These are phyloP conservation scores for Melocanna baccifera DNA, from an alignment of 176 grass and related monocot species.

Conservation along the genomic window DNA sequence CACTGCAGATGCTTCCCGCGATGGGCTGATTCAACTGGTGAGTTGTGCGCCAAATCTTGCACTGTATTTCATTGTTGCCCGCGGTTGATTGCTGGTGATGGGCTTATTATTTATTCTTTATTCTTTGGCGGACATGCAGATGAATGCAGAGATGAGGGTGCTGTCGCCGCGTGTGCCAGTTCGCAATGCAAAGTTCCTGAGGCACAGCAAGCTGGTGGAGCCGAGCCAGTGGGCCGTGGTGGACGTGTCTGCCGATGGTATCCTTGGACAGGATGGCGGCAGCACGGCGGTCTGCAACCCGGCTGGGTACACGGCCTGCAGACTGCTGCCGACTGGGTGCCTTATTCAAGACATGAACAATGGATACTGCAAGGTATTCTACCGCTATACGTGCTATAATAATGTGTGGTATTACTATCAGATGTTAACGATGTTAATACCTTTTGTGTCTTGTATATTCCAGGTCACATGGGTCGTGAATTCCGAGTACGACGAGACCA, in stretches of 20 bases:
- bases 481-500: conserved; percentile 17
- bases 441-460: not conserved
- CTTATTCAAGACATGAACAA: conserved; percentile 19
- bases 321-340: conserved; percentile 41
- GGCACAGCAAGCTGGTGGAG: conserved; percentile 30
- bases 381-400: not conserved
- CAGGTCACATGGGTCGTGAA: conserved; percentile 56
- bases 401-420: not conserved
- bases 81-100: not conserved
- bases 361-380: conserved; percentile 38
- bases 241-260: conserved; percentile 48
- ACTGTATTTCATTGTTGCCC: not conserved
- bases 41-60: not conserved
- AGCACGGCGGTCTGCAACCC: not conserved
- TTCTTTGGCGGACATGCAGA: conserved; percentile 25
- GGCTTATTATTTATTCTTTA: not conserved
- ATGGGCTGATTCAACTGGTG: conserved; percentile 12
- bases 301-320: not conserved
- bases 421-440: not conserved
- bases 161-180: conserved; percentile 39
- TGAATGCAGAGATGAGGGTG: conserved; percentile 55
- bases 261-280: not conserved
- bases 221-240: conserved; percentile 46
- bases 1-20: too few relatives aligned
- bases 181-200: conserved; percentile 43